Evolutionary conservation across 2,329 filamentous ascomycete species (phyloP), one percentile per base, ranked within the genome.

Genomic region (Shiraia sp.): DNA sequence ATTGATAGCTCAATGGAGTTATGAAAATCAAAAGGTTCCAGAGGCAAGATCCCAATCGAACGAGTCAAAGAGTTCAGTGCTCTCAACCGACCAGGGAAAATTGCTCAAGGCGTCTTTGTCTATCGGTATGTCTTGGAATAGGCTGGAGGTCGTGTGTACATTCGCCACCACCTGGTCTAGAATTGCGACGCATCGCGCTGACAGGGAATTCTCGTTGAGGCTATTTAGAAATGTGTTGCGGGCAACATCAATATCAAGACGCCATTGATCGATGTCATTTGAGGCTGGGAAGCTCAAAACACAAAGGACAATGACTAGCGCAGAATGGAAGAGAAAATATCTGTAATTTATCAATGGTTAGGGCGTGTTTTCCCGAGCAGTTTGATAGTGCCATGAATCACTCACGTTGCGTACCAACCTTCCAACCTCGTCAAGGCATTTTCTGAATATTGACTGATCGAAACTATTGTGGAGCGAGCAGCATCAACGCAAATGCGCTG

Each of bases 361-460:
- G 22, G 10, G 4, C n/a, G n/a, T 13, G 12, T 23, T 22, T n/a
- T n/a, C n/a, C n/a, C n/a, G n/a, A n/a, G n/a, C n/a, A n/a, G n/a
- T n/a, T n/a, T n/a, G n/a, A n/a, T n/a, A n/a, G n/a, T n/a, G n/a
- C n/a, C n/a, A n/a, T n/a, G n/a, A n/a, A 0, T 12, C 1, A 49
- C 57, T 52, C 40, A 60, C 57, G 57, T 60, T 9, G 57, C 51
- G 31, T 60, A 60, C 57, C 57, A 60, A 12, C 57, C 53, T 35
- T 60, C 57, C 6, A 58, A 22, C 31, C 57, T 53, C 1, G 49
- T 55, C 24, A 58, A 28, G 10, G 46, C 51, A 24, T 52, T 48
- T 16, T n/a, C 34, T 24, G 55, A 45, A 19, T 60, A 59, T 10
- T 58, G 47, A 33, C 55, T 45, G 38, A 58, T 55, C 3, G 57